Percentiles rank a stretch among this genome's conserved stretches.
These are phyloP conservation scores for Ganoderma multipileum DNA, from an alignment of 1,284 basidiomycete species.

Conservation along the genomic window DNA sequence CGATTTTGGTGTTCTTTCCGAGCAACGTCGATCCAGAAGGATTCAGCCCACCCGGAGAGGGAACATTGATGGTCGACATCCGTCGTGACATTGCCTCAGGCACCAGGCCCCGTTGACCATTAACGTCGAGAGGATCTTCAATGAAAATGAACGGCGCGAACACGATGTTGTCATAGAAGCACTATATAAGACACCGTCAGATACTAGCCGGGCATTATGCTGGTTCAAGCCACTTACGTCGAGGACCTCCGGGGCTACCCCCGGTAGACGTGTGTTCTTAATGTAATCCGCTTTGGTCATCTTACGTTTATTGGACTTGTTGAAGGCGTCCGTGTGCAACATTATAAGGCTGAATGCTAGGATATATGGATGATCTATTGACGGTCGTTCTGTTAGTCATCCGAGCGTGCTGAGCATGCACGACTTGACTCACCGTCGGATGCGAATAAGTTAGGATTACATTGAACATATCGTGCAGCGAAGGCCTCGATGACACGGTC, in stretches of 20 bases:
- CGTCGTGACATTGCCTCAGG: constrained; percentile 53
- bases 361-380: constrained; percentile 91
- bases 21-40: constrained; percentile 48
- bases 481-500: constrained; percentile 98
- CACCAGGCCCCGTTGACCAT: constrained; percentile 57
- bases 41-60: constrained; percentile 42
- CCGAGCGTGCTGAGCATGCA: neutral
- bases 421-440: constrained; percentile 66
- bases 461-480: constrained; percentile 83
- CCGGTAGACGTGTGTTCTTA: constrained; percentile 90
- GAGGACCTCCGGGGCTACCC: constrained; percentile 83
- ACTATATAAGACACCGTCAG: constrained; percentile 52
- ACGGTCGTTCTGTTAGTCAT: neutral
- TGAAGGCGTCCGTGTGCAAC: constrained; percentile 98
- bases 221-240: constrained; percentile 61
- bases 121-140: constrained; percentile 83
- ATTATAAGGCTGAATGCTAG: constrained; percentile 98
- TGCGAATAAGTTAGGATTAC: constrained; percentile 85
- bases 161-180: constrained; percentile 96
- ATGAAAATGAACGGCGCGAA: constrained; percentile 96
- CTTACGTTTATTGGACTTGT: constrained; percentile 96
- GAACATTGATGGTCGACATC: constrained; percentile 47
- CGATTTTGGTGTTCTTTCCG: constrained; percentile 74
- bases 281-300: constrained; percentile 96
- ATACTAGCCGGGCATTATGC: neutral